Percentiles rank a stretch among this genome's conserved stretches.
Conservation (phyloP, 768 basidiomycete species). For the Phylloporus arenicola region DNA sequence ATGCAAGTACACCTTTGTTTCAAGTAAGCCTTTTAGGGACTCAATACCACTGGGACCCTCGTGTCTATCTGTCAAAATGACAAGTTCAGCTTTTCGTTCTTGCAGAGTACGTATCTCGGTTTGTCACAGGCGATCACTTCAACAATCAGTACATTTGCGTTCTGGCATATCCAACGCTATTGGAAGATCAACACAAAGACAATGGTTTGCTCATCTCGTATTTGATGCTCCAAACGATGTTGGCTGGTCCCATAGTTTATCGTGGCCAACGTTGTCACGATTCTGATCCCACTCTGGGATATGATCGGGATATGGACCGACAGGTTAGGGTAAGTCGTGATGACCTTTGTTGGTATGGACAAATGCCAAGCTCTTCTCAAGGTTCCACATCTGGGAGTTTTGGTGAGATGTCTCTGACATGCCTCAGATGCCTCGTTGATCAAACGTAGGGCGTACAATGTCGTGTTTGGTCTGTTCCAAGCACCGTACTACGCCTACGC, state of each 20-base stretch:
- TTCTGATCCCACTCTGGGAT: constrained; percentile 79
- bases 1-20: constrained; percentile 39
- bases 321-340: constrained; percentile 54
- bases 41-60: constrained; percentile 76
- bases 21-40: constrained; percentile 41
- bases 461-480: constrained; percentile 77
- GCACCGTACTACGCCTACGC: constrained; percentile 85
- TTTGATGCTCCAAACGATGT: not conserved
- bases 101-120: constrained; percentile 75
- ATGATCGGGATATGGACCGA: constrained; percentile 82
- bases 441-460: constrained; percentile 48
- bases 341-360: not conserved
- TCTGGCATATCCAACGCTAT: constrained; percentile 79
- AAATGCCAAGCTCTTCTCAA: constrained; percentile 13
- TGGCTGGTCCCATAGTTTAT: constrained; percentile 43
- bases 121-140: constrained; percentile 73
- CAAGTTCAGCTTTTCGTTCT: constrained; percentile 75
- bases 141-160: constrained; percentile 63
- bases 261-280: constrained; percentile 69
- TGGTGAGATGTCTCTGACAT: constrained; percentile 42
- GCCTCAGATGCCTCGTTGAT: not conserved
- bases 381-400: constrained; percentile 82
- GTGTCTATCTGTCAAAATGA: constrained; percentile 76
- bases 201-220: constrained; percentile 48
- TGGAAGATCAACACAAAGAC: constrained; percentile 77